phyloP scores from a whole-genome alignment of 345 rosid species.

The Salix koriyanagi region DNA sequence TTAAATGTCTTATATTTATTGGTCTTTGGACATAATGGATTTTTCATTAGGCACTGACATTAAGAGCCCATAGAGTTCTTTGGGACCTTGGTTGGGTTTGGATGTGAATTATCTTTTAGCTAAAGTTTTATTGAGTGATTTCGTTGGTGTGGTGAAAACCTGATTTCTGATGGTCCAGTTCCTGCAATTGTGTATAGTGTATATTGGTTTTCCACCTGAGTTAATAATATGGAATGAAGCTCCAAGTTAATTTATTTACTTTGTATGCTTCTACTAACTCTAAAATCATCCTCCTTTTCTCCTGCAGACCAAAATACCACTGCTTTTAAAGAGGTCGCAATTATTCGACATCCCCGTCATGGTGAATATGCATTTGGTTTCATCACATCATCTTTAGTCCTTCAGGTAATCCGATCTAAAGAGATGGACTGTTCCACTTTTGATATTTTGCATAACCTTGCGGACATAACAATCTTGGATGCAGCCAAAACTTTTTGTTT shows the following conservation, averaged over 20 bases:
- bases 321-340: slow-evolving; percentile 83
- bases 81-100: neutral
- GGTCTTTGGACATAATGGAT: neutral
- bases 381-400: slow-evolving; percentile 70
- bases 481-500: neutral
- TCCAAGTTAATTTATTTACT: neutral
- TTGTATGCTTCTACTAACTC: neutral
- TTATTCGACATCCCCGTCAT: slow-evolving; percentile 77
- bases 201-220: neutral
- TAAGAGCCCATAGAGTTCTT: neutral
- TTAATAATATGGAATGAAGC: neutral
- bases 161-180: neutral
- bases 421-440: neutral
- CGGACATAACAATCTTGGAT: neutral
- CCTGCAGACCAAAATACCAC: slow-evolving; percentile 66
- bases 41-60: neutral
- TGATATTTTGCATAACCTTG: slow-evolving; percentile 1
- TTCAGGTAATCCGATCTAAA: slow-evolving; percentile 49
- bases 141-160: neutral
- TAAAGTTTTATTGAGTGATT: neutral
- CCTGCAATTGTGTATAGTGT: neutral
- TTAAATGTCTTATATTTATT: neutral
- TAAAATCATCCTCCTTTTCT: neutral
- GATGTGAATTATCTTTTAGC: neutral
- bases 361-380: slow-evolving; percentile 93